Evolutionary conservation across 2,329 filamentous ascomycete genomes (phyloP).

Genomic region (Cordyceps javanica): DNA sequence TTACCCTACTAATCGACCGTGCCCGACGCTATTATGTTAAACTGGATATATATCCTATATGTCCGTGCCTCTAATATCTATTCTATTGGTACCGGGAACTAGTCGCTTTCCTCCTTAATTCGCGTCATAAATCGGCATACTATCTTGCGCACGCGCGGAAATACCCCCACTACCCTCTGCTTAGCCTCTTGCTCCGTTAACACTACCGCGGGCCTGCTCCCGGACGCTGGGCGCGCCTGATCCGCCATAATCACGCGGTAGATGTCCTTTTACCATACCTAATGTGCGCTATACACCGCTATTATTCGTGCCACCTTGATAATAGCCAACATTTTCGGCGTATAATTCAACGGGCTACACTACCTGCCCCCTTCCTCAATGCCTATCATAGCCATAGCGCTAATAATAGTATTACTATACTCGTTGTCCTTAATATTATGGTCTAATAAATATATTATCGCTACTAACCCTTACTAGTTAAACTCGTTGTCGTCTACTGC

Average conservation of each 20-base stretch:
- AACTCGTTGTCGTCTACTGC: neutral
- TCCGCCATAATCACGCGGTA: too few species aligned
- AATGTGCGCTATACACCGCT: neutral
- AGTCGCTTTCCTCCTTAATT: neutral
- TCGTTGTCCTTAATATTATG: neutral
- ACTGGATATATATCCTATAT: too few species aligned
- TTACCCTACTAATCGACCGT: too few species aligned
- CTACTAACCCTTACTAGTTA: neutral
- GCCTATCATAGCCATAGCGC: neutral
- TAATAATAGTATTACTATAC: neutral
- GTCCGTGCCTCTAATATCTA: neutral
- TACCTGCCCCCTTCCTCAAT: neutral
- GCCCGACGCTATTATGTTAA: too few species aligned
- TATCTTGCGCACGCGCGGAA: neutral
- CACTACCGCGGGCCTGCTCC: too few species aligned
- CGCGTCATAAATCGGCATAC: neutral
- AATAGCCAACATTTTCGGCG: neutral
- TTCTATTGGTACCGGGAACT: neutral
- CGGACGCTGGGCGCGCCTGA: too few species aligned
- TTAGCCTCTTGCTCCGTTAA: neutral
- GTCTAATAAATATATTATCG: too few species aligned
- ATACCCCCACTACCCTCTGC: neutral
- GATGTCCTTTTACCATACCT: neutral
- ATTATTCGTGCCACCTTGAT: neutral
- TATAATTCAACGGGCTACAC: neutral